Conservation (phyloP, 2,329 filamentous ascomycete genomes). For the Fonsecaea pugnacius region DNA sequence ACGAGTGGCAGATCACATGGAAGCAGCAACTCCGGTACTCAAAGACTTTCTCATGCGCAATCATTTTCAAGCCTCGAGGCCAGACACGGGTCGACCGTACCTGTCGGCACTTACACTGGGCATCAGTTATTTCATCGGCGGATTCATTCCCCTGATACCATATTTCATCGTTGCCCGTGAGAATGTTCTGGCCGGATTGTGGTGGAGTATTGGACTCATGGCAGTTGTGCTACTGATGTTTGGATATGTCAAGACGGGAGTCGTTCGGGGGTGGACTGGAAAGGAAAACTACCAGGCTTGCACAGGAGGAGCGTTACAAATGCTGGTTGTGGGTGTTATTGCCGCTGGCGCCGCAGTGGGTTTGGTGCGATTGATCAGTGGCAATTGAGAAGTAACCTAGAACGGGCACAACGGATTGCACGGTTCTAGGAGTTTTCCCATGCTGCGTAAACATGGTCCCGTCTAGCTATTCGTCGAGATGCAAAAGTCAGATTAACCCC, state of each 20-base stretch:
- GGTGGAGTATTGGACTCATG: constrained; percentile 59
- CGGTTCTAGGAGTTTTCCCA: constrained; percentile 1
- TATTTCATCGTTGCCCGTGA: constrained; percentile 52
- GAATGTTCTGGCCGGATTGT: constrained; percentile 49
- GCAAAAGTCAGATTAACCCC: neutral
- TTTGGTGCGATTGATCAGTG: constrained; percentile 45
- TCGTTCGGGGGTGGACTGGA: constrained; percentile 52
- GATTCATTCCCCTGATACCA: constrained; percentile 57
- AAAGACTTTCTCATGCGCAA: constrained; percentile 34
- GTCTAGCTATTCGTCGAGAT: constrained; percentile 5
- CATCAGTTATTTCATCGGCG: constrained; percentile 45
- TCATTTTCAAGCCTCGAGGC: constrained; percentile 30
- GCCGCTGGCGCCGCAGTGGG: constrained; percentile 69
- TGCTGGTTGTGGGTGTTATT: constrained; percentile 66
- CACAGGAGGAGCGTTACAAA: constrained; percentile 65
- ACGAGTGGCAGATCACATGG: constrained; percentile 32
- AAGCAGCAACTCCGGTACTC: constrained; percentile 27
- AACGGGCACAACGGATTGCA: neutral
- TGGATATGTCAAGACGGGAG: constrained; percentile 56
- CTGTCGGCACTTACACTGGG: constrained; percentile 50
- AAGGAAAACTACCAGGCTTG: constrained; percentile 57
- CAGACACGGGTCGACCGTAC: constrained; percentile 47
- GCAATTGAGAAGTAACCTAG: constrained; percentile 10
- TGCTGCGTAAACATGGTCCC: constrained; percentile 11
- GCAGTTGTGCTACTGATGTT: constrained; percentile 55